These are phyloP conservation scores for Conidiobolus incongruus DNA, from an alignment of 371 early-diverging fungal genomes.

Conservation along the genomic window DNA sequence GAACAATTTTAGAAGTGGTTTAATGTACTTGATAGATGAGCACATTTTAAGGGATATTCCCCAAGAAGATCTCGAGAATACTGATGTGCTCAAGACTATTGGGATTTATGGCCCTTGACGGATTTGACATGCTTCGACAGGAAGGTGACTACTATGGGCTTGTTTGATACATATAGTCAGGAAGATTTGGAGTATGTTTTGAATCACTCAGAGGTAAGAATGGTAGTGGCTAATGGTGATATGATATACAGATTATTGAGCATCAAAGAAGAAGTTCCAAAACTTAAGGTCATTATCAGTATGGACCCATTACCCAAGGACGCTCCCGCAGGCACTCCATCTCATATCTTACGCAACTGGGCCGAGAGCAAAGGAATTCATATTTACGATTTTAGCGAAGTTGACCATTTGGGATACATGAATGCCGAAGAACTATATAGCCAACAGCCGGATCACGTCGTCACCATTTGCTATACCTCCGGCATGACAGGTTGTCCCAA, in stretches of 20 bases:
- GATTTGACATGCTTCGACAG: conserved; percentile 19
- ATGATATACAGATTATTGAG: conserved; percentile 31
- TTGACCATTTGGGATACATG: conserved; percentile 28
- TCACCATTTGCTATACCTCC: conserved; percentile 90
- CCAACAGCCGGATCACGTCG: conserved; percentile 28
- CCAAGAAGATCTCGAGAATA: too few relatives aligned
- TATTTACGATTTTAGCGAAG: conserved; percentile 26
- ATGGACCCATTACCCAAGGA: conserved; percentile 26
- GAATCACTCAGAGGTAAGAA: conserved; percentile 37
- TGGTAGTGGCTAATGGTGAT: conserved; percentile 40
- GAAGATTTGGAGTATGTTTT: conserved; percentile 48
- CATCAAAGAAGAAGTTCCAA: conserved; percentile 21
- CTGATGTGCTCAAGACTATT: conserved; percentile 11
- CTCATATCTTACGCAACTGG: conserved; percentile 18
- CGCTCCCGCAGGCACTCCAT: conserved; percentile 11
- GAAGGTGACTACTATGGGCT: conserved; percentile 37
- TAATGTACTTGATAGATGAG: too few relatives aligned
- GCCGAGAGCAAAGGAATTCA: conserved; percentile 21
- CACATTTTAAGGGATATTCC: too few relatives aligned
- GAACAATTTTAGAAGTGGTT: too few relatives aligned
- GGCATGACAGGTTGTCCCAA: conserved; percentile 69
- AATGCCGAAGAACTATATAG: conserved; percentile 11
- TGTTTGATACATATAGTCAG: conserved; percentile 69
- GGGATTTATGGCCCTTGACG: conserved; percentile 51
- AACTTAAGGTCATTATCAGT: conserved; percentile 42